A percentile compares a stretch with the other conserved stretches of the same genome.
Evolutionary conservation across 2,329 filamentous ascomycete genomes (phyloP).

Genomic region (Fusarium virguliforme): DNA sequence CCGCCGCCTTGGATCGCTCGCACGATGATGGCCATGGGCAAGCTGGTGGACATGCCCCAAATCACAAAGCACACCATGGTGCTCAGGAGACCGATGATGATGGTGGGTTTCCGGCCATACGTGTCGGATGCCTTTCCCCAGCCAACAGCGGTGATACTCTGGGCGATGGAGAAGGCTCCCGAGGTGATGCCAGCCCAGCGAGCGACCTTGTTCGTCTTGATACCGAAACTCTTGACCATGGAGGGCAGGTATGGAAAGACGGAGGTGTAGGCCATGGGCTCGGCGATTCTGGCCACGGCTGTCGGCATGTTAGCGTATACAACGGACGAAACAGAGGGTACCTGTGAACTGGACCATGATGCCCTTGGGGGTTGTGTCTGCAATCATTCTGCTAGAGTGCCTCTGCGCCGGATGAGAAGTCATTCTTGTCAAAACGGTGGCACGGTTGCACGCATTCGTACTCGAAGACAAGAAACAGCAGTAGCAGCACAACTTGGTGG

Average conservation of each 20-base stretch:
- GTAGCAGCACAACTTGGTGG: neutral
- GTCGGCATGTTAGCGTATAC: constrained; percentile 54
- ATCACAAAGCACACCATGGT: constrained; percentile 87
- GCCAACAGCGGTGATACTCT: constrained; percentile 79
- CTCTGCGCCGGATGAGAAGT: constrained; percentile 46
- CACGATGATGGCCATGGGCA: constrained; percentile 84
- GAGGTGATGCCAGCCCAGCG: constrained; percentile 86
- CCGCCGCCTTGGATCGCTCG: constrained; percentile 85
- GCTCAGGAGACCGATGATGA: constrained; percentile 80
- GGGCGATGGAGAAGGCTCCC: constrained; percentile 79
- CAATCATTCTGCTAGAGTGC: constrained; percentile 23
- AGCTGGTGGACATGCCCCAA: constrained; percentile 86
- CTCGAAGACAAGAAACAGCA: neutral
- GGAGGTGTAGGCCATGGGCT: constrained; percentile 81
- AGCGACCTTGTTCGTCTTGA: constrained; percentile 80
- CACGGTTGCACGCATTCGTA: neutral
- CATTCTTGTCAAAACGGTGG: constrained; percentile 18
- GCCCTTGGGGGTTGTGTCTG: neutral
- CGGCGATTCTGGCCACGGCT: constrained; percentile 86
- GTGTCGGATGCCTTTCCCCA: constrained; percentile 85
- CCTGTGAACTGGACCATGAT: constrained; percentile 38
- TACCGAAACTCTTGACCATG: constrained; percentile 86
- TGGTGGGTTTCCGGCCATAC: constrained; percentile 86
- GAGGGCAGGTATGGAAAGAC: constrained; percentile 81
- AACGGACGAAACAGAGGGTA: constrained; percentile 26